Evolutionary conservation across 345 rosid genomes (phyloP), one percentile per base, ranked within the genome.

Genomic region (Pugionium cornutum): DNA sequence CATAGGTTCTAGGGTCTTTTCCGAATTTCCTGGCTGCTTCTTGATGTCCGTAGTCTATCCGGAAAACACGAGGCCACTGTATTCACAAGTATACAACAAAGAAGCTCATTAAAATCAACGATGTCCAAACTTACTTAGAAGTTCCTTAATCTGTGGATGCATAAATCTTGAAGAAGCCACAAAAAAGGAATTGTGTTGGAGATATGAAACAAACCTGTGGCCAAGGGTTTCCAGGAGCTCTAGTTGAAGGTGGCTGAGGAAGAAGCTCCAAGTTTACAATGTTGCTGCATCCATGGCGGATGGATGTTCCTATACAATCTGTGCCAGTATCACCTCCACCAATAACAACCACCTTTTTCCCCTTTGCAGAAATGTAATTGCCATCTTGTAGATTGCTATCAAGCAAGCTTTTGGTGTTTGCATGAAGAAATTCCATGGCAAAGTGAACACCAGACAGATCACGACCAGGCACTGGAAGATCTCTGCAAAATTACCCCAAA

Each of bases 211-310:
- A 57, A 62, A 94, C 99, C 96, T 95, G 99, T 35, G 99, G 99
- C 99, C 99, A 95, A n/a, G 98, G 99, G 81, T 95, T 95, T 73
- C 96, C 96, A 25, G 96, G 86, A 61, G 96, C 97, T 79, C 99
- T 84, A 2, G 77, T 75, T 68, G 35, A 58, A 9, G 99, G 98
- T 36, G 99, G 98, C 79, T 86, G 84, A 41, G 99, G 91, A 59
- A 91, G 91, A 67, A 95, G 97, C 83, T 95, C 99, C 4, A 95
- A 79, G 75, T 95, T 95, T 34, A 87, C 82, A 1, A 95, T 9
- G 66, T 74, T 80, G 64, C 51, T 82, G 73, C 99, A 95, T 31
- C 96, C 98, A 74, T 95, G 99, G 10, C 99, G 89, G 62, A 95
- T 86, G 4, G 99, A 95, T 53, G 99, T 95, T 55, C 96, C 99